A percentile compares a stretch with the other conserved stretches of the same genome.
Evolutionary conservation across 23 red algal species (phyloP).

Genomic region (Agarophyton chilense): DNA sequence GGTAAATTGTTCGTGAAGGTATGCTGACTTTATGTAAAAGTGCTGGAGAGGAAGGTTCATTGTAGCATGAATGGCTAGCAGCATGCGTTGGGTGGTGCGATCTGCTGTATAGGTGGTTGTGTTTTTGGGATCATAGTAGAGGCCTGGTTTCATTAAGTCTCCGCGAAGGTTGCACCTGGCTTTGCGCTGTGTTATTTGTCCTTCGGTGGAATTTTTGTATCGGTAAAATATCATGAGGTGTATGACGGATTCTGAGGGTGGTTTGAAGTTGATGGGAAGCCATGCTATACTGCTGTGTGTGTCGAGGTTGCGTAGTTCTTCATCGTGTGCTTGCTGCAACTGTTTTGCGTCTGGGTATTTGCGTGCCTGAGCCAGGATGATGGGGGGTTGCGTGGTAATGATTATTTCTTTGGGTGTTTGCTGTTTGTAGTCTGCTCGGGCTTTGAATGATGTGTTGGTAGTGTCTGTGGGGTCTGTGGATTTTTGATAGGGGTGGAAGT

Average conservation of each 20-base stretch:
- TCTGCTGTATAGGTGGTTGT: slow-evolving; percentile 5
- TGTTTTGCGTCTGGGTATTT: no score
- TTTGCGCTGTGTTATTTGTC: not conserved
- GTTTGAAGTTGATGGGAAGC: no score
- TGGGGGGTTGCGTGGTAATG: not conserved
- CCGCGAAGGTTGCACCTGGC: not conserved
- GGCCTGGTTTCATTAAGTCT: slow-evolving; percentile 3
- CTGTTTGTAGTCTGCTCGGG: not conserved
- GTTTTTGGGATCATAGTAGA: slow-evolving; percentile 12
- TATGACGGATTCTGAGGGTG: no score
- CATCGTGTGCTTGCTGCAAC: no score
- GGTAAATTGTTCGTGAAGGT: no score
- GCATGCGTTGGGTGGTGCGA: not conserved
- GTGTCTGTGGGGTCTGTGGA: not conserved
- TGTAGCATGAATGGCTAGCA: not conserved
- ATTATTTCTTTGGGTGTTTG: not conserved
- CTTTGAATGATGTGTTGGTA: not conserved
- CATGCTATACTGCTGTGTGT: no score
- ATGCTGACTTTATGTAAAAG: slow-evolving; percentile 1
- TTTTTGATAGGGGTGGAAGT: slow-evolving; percentile 32
- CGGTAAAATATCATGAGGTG: no score
- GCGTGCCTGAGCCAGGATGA: no score
- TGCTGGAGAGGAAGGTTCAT: not conserved
- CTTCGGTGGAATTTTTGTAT: no score
- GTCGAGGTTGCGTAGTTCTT: no score